Conservation (phyloP, 306 rosid species). For the Fagus crenata region DNA sequence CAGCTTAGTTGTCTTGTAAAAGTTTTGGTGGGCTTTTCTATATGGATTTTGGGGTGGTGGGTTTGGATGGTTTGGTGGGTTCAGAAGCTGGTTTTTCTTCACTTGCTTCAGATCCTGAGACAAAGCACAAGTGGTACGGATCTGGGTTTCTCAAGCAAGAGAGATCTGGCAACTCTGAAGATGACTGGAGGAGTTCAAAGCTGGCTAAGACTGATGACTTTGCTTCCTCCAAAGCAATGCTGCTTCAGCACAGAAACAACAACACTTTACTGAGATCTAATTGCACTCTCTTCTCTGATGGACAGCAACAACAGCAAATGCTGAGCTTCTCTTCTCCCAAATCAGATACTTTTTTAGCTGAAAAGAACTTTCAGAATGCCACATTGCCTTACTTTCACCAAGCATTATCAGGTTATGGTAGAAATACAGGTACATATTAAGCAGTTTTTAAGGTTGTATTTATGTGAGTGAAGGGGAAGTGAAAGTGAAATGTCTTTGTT, state of each 20-base stretch:
- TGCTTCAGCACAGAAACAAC: constrained; percentile 37
- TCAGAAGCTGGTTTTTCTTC: constrained; percentile 48
- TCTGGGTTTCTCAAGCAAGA: constrained; percentile 64
- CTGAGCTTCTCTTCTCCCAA: constrained; percentile 80
- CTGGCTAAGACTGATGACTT: constrained; percentile 47
- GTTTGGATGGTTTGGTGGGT: constrained; percentile 72
- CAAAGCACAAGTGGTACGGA: constrained; percentile 66
- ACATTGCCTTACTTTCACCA: constrained; percentile 36
- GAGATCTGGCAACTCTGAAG: constrained; percentile 61
- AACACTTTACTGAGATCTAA: constrained; percentile 55
- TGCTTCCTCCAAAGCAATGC: constrained; percentile 47
- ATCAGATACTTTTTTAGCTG: constrained; percentile 44
- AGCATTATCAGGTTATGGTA: constrained; percentile 41
- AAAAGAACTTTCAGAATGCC: constrained; percentile 36
- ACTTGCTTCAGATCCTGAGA: constrained; percentile 68
- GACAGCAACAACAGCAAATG: constrained; percentile 56
- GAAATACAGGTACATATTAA: constrained; percentile 53
- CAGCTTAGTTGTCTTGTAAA: constrained; percentile 25
- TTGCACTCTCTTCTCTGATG: constrained; percentile 42
- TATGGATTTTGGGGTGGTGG: constrained; percentile 82
- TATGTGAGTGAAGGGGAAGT: constrained; percentile 2
- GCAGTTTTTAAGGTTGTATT: constrained; percentile 6
- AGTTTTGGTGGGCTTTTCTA: constrained; percentile 8
- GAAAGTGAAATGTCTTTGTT: constrained; percentile 13
- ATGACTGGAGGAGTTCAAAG: constrained; percentile 56